Percentiles rank a stretch among this genome's conserved stretches.
phyloP scores from a whole-genome alignment of 2,329 filamentous ascomycete species.

The Ceratocystis smalleyi region DNA sequence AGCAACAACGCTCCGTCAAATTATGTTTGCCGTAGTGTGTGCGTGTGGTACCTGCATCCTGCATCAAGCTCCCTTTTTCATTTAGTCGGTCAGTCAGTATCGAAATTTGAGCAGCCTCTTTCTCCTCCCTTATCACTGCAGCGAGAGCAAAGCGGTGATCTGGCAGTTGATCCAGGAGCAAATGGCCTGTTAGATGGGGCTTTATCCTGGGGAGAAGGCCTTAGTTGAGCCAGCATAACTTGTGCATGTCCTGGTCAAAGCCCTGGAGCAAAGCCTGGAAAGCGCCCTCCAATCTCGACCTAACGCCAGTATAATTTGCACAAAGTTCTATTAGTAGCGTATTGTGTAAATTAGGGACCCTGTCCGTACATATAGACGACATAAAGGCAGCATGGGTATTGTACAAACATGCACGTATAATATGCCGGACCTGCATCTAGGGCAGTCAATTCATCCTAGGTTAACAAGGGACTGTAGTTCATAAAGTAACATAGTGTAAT shows the following conservation, averaged over 20 bases:
- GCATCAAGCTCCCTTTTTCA: not conserved
- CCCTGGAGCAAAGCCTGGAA: not conserved
- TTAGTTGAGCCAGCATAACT: not conserved
- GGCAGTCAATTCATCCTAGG: constrained; percentile 2
- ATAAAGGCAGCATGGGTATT: too few species aligned
- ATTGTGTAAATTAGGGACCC: too few species aligned
- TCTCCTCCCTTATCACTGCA: not conserved
- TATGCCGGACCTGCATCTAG: constrained; percentile 5
- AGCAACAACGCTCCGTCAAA: not conserved
- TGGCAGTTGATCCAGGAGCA: not conserved
- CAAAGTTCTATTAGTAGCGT: not conserved
- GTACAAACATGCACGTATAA: not conserved
- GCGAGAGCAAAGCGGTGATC: not conserved
- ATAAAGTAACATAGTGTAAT: not conserved
- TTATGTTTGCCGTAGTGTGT: not conserved
- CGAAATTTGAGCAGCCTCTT: not conserved
- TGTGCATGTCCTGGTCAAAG: not conserved
- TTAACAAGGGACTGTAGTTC: not conserved
- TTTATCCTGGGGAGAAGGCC: not conserved
- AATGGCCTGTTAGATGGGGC: not conserved
- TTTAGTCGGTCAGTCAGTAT: not conserved
- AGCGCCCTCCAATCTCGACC: not conserved
- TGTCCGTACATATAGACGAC: too few species aligned
- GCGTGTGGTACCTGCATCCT: not conserved
- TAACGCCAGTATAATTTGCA: not conserved